A percentile compares a stretch with the other conserved stretches of the same genome.
Conservation (phyloP, 2,329 filamentous ascomycete genomes). For the Apiospora pterosperma region DNA sequence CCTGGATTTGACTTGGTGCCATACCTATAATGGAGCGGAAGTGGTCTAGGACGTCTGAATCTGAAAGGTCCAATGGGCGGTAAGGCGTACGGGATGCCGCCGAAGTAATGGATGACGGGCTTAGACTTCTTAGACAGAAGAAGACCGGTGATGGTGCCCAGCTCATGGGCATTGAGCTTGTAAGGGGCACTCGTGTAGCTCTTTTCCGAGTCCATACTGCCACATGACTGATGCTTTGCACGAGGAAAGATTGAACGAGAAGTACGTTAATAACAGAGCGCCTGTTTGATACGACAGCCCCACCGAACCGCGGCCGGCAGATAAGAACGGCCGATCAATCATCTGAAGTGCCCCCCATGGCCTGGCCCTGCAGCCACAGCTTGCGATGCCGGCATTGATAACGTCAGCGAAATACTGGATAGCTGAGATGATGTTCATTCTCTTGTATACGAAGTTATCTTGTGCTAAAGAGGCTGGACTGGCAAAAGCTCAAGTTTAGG, state of each 20-base stretch:
- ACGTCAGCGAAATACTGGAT: neutral
- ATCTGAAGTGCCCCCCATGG: neutral
- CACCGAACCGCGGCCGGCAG: neutral
- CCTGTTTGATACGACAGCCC: neutral
- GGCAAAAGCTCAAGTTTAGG: neutral
- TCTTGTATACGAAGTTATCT: neutral
- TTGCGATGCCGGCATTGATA: neutral
- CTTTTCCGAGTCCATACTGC: neutral
- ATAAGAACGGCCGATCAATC: neutral
- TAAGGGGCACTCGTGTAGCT: neutral
- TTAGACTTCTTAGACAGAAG: neutral
- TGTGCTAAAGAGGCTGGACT: neutral
- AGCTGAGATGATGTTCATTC: neutral
- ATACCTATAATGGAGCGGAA: conserved; percentile 47
- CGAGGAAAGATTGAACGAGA: neutral
- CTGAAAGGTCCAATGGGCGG: conserved; percentile 48
- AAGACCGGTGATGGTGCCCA: conserved; percentile 5
- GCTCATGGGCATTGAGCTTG: neutral
- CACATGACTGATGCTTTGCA: neutral
- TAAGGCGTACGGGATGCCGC: conserved; percentile 52
- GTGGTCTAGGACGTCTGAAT: conserved; percentile 33
- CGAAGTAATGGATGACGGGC: conserved; percentile 42
- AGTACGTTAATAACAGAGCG: neutral
- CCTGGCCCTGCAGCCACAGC: neutral
- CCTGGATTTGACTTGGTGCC: conserved; percentile 30